These are phyloP conservation scores for Aspergillus vadensis DNA, from an alignment of 2,329 filamentous ascomycete genomes.

Conservation along the genomic window DNA sequence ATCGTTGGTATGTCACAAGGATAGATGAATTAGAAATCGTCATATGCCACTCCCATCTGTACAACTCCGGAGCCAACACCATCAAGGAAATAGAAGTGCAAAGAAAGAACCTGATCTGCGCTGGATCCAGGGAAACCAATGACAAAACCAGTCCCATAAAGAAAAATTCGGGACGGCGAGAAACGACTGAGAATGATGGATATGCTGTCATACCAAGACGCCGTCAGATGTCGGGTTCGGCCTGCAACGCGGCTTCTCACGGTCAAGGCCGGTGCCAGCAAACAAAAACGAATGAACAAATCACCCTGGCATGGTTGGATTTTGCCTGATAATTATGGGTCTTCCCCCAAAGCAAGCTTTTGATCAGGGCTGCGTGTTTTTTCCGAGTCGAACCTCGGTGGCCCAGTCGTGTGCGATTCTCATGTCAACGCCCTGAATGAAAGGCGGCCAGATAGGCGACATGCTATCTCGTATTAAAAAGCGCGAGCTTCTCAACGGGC, in stretches of 20 bases:
- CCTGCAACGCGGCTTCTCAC: not conserved
- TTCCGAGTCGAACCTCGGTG: not conserved
- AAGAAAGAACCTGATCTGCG: slow-evolving; percentile 9
- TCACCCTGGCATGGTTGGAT: not conserved
- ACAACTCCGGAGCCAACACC: slow-evolving; percentile 25
- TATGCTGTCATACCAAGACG: not conserved
- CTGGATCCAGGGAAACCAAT: slow-evolving; percentile 16
- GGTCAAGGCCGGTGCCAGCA: not conserved
- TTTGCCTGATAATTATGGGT: not conserved
- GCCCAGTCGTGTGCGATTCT: not conserved
- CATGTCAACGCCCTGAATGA: not conserved
- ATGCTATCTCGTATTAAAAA: not conserved
- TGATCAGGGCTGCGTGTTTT: not conserved
- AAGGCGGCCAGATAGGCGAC: slow-evolving; percentile 1
- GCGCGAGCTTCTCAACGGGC: not conserved
- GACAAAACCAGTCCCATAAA: slow-evolving; percentile 10
- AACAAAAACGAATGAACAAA: not conserved
- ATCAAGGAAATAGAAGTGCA: slow-evolving; percentile 8
- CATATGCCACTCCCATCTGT: slow-evolving; percentile 26
- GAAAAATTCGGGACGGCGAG: not conserved
- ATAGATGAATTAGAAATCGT: slow-evolving; percentile 21
- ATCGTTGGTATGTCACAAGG: slow-evolving; percentile 18
- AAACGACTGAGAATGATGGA: not conserved
- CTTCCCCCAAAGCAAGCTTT: not conserved
- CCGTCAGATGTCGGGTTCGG: not conserved